Base-by-base conservation (phyloP, 768 basidiomycete species). In the Termitomyces sp. region DNA sequence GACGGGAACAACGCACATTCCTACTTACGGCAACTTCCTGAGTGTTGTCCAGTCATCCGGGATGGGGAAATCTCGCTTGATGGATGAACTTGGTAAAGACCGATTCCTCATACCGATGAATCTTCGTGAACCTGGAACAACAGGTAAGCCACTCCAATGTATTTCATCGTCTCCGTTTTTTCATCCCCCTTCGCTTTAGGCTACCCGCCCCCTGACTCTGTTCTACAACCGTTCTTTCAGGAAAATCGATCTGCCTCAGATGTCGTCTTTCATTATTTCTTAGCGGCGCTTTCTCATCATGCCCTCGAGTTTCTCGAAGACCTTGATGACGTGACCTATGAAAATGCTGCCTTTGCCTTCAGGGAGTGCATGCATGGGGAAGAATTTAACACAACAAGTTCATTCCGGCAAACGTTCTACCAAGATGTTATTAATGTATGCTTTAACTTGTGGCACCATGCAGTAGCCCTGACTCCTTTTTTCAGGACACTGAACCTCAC, bases 11-110 rank as follows among this genome's bases (percentile, higher is more conserved):
- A n/a, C n/a, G n/a, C n/a, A n/a, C n/a, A n/a, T n/a, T n/a, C n/a
- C n/a, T n/a, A n/a, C n/a, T n/a, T 56, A 61, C 42, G 57, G 31
- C 13, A 40, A 35, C 5, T 53, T 43, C 48, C 49, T 50, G 50
- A 31, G 47, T 31, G 50, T 62, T n/a, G 50, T 62, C 20, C 60
- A 61, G 36, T 61, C 60, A 3, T 60, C 60, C 7, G 58, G 63
- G 2, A 61, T 53, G 53, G 63, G 60, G n/a, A 60, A 62, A 31
- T 60, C 61, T 5, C 52, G 61, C 45, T 41, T 50, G 7, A 46
- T 53, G 7, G 56, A 63, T 35, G 58, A 62, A 52, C 46, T 62
- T 7, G 32, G 39, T 9, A 57, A 56, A 50, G 39, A 18, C 32
- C 51, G 42, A 22, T 58, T 62, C 23, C 38, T 53, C 12, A 61